phyloP scores from a whole-genome alignment of 208 protist genomes.

The Trypanosoma caninum region DNA sequence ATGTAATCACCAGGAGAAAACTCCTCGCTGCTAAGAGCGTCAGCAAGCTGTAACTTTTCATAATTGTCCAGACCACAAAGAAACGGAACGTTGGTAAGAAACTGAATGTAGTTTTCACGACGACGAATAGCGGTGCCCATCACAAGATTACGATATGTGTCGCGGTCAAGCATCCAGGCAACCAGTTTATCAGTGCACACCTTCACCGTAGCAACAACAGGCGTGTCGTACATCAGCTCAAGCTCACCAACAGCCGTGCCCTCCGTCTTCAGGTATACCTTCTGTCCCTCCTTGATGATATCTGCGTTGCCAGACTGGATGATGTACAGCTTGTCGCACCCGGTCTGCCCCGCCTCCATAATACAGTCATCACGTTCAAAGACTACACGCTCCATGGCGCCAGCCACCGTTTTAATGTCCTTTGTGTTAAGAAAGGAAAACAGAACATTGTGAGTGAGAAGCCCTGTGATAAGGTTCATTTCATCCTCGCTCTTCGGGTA shows the following conservation, averaged over 20 bases:
- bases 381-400: slow-evolving; percentile 75
- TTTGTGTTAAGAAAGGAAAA: slow-evolving; percentile 77
- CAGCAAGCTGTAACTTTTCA: slow-evolving; percentile 85
- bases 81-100: slow-evolving; percentile 78
- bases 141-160: slow-evolving; percentile 89
- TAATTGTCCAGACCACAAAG: slow-evolving; percentile 74
- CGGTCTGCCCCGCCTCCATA: slow-evolving; percentile 63
- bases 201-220: slow-evolving; percentile 79
- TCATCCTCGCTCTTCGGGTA: slow-evolving; percentile 80
- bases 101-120: slow-evolving; percentile 71
- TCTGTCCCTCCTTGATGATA: slow-evolving; percentile 87
- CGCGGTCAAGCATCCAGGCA: slow-evolving; percentile 87
- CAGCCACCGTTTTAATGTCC: slow-evolving; percentile 65
- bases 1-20: slow-evolving; percentile 78
- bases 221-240: slow-evolving; percentile 90
- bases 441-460: slow-evolving; percentile 83
- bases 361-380: slow-evolving; percentile 77
- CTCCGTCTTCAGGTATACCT: slow-evolving; percentile 86
- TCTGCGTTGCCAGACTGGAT: slow-evolving; percentile 79
- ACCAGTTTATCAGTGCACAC: slow-evolving; percentile 71
- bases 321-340: slow-evolving; percentile 86
- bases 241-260: slow-evolving; percentile 85
- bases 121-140: slow-evolving; percentile 86
- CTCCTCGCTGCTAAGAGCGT: slow-evolving; percentile 84
- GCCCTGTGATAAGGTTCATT: slow-evolving; percentile 61